A percentile compares a stretch with the other conserved stretches of the same genome.
phyloP scores from a whole-genome alignment of 345 rosid species.

The Jatropha curcas region DNA sequence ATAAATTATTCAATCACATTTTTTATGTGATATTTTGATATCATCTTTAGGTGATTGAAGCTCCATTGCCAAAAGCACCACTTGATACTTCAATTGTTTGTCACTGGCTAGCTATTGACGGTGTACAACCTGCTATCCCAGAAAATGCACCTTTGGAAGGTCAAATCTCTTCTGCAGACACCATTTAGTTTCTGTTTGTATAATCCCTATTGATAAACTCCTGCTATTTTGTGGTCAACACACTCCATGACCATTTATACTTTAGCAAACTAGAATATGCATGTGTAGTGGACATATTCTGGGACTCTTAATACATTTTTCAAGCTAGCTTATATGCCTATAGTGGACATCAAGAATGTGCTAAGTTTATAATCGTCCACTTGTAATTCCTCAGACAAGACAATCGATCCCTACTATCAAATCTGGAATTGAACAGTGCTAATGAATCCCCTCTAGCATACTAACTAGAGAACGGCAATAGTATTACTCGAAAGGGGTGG shows the following conservation, averaged over 20 bases:
- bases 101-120: conserved; percentile 99
- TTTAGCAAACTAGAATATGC: background rate
- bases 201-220: background rate
- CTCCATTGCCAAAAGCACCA: conserved; percentile 94
- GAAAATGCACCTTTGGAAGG: conserved; percentile 94
- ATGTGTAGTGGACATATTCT: background rate
- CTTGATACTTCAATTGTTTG: conserved; percentile 80
- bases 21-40: conserved; percentile 16
- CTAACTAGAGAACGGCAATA: too few species aligned
- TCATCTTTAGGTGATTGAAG: conserved; percentile 76
- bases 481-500: too few species aligned
- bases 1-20: background rate
- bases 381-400: background rate
- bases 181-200: background rate
- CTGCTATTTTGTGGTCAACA: background rate
- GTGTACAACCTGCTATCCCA: conserved; percentile 94
- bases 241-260: background rate
- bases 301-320: too few species aligned
- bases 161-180: conserved; percentile 28
- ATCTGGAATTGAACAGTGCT: background rate
- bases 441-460: too few species aligned
- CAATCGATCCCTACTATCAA: background rate
- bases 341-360: background rate
- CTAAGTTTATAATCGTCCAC: background rate
- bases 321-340: background rate